Evolutionary conservation across 2,329 filamentous ascomycete species (phyloP).

Genomic region (Thielaviopsis cerberus): DNA sequence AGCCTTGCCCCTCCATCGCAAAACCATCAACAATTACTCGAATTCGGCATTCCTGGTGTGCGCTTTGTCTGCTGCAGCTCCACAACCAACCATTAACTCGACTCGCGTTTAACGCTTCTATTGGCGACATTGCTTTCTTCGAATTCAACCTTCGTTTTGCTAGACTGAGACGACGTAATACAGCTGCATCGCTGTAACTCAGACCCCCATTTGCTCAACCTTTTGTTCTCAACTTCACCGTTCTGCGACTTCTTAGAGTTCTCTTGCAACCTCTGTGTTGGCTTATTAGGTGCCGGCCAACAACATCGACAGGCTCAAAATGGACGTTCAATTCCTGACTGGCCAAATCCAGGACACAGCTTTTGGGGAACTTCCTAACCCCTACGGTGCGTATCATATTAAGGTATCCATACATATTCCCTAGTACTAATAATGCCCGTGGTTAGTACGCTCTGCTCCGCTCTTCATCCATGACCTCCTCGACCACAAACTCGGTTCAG

Average conservation of each 20-base stretch:
- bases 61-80: neutral
- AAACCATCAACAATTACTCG: neutral
- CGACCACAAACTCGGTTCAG: slow-evolving; percentile 11
- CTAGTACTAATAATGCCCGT: neutral
- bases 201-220: neutral
- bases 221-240: neutral
- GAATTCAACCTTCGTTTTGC: neutral
- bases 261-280: neutral
- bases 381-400: slow-evolving; percentile 9
- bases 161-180: neutral
- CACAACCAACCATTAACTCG: neutral
- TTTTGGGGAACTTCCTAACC: slow-evolving; percentile 9
- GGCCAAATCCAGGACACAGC: slow-evolving; percentile 6
- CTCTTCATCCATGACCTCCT: slow-evolving; percentile 13
- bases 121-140: neutral
- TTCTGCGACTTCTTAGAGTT: neutral
- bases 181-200: neutral
- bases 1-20: slow-evolving; percentile 3
- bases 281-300: neutral
- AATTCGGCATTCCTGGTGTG: neutral
- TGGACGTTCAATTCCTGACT: slow-evolving; percentile 4
- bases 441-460: slow-evolving; percentile 11
- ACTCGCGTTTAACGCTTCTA: neutral
- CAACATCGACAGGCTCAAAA: neutral
- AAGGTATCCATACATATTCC: neutral